Percentiles rank a stretch among this genome's conserved stretches.
These are phyloP conservation scores for Cercospora zeina DNA, from an alignment of 2,329 filamentous ascomycete species.

Conservation along the genomic window DNA sequence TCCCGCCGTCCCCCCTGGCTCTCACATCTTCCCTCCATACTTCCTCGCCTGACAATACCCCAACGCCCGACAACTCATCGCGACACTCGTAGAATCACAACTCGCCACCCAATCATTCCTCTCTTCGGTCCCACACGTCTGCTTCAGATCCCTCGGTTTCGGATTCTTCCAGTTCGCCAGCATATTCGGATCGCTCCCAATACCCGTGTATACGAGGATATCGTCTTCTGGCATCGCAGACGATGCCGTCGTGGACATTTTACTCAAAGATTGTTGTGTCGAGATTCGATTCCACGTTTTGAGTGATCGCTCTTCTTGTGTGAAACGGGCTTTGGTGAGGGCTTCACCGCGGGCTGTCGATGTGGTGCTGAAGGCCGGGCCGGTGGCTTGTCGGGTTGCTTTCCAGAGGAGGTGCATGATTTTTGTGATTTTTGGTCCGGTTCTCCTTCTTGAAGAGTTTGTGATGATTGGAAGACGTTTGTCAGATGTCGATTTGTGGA, in stretches of 20 bases:
- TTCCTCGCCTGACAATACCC: constrained; percentile 11
- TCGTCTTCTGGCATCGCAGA: constrained; percentile 3
- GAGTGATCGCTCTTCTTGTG: constrained; percentile 4
- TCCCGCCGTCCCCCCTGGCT: neutral
- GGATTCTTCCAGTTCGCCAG: constrained; percentile 12
- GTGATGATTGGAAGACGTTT: neutral
- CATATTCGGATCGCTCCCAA: neutral
- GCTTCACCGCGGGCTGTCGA: constrained; percentile 10
- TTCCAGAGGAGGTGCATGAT: constrained; percentile 15
- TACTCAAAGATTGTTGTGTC: constrained; percentile 7
- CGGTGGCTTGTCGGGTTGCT: constrained; percentile 16
- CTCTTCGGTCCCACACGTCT: constrained; percentile 1
- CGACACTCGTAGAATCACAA: neutral
- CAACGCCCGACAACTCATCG: constrained; percentile 6
- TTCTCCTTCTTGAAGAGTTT: neutral
- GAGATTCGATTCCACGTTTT: constrained; percentile 11
- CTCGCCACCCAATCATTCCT: constrained; percentile 12
- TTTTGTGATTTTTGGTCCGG: neutral
- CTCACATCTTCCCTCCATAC: constrained; percentile 5
- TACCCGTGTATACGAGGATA: neutral
- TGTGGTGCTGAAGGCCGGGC: constrained; percentile 16
- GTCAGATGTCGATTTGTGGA: too few relatives aligned
- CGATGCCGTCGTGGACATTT: constrained; percentile 6
- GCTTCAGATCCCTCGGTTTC: constrained; percentile 9
- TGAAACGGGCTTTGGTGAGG: constrained; percentile 11